Evolutionary conservation across 1,284 basidiomycete genomes (phyloP).

Genomic region (Porodaedalea pini): DNA sequence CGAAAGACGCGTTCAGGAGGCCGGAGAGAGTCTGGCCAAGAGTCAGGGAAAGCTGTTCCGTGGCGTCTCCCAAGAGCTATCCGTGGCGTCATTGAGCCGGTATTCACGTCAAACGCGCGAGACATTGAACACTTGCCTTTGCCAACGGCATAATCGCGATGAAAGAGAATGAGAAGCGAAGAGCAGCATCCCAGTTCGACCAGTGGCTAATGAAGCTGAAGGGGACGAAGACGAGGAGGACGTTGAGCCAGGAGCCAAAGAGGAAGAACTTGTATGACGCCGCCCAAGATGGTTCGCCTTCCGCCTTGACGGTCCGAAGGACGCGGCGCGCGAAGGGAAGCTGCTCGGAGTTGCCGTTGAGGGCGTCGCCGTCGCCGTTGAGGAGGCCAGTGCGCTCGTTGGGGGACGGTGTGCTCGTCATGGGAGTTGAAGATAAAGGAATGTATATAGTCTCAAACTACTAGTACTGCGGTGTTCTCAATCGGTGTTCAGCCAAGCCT

Average conservation of each 20-base stretch:
- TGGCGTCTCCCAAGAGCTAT: constrained; percentile 78
- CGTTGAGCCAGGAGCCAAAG: constrained; percentile 71
- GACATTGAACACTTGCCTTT: constrained; percentile 43
- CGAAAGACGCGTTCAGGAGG: constrained; percentile 82
- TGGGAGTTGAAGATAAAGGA: constrained; percentile 27
- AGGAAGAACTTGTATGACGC: constrained; percentile 66
- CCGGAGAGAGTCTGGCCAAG: constrained; percentile 83
- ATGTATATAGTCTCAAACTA: not conserved
- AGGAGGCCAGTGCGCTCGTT: constrained; percentile 43
- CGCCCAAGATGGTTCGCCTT: constrained; percentile 59
- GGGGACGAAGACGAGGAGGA: constrained; percentile 76
- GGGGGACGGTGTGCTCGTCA: constrained; percentile 22
- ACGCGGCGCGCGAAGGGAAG: constrained; percentile 38
- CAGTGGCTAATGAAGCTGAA: constrained; percentile 63
- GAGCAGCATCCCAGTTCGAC: constrained; percentile 73
- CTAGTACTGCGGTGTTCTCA: no score
- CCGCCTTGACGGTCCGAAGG: constrained; percentile 45
- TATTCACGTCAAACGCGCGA: constrained; percentile 9
- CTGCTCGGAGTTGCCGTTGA: constrained; percentile 20
- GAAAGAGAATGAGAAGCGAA: constrained; percentile 83
- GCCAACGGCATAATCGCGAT: constrained; percentile 86
- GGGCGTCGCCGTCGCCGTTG: constrained; percentile 34
- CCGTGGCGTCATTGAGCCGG: constrained; percentile 1
- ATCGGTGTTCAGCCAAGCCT: no score
- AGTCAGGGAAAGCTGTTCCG: constrained; percentile 79